A percentile compares a stretch with the other conserved stretches of the same genome.
These are phyloP conservation scores for Pseudomassariella vexata DNA, from an alignment of 2,329 filamentous ascomycete genomes.

Conservation along the genomic window DNA sequence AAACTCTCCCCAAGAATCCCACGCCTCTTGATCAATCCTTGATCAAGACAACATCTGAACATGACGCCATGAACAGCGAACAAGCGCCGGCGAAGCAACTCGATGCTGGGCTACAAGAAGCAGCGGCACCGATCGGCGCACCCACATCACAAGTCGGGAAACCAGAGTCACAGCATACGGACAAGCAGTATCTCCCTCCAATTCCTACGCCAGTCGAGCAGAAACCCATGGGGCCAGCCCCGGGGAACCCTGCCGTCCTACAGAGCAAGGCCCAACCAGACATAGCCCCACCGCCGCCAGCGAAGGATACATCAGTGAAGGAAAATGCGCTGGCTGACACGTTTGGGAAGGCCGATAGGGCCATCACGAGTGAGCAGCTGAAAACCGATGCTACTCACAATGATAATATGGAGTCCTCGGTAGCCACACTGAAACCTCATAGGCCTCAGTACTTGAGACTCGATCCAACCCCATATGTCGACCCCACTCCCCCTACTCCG, in stretches of 20 bases:
- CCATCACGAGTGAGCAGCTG: no score
- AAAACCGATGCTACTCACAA: slow-evolving; percentile 2
- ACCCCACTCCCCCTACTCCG: slow-evolving; percentile 54
- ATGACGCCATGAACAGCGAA: slow-evolving; percentile 9
- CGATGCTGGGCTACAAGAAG: slow-evolving; percentile 1
- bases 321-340: background rate
- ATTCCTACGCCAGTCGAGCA: background rate
- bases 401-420: slow-evolving; percentile 38
- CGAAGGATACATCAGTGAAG: slow-evolving; percentile 1
- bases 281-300: background rate
- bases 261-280: no score
- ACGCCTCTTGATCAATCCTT: slow-evolving; percentile 1
- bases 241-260: no score
- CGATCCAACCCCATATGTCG: slow-evolving; percentile 43
- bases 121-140: slow-evolving; percentile 1
- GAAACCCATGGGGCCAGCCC: background rate
- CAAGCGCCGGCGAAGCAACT: slow-evolving; percentile 7
- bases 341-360: background rate
- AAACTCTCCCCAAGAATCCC: background rate
- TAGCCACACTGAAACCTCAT: slow-evolving; percentile 42
- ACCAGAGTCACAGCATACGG: background rate
- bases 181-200: no score
- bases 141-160: background rate
- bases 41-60: slow-evolving; percentile 1
- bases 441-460: slow-evolving; percentile 41